Evolutionary conservation across 805 yeast genomes (phyloP).

Genomic region (Starmerella tilneyi): DNA sequence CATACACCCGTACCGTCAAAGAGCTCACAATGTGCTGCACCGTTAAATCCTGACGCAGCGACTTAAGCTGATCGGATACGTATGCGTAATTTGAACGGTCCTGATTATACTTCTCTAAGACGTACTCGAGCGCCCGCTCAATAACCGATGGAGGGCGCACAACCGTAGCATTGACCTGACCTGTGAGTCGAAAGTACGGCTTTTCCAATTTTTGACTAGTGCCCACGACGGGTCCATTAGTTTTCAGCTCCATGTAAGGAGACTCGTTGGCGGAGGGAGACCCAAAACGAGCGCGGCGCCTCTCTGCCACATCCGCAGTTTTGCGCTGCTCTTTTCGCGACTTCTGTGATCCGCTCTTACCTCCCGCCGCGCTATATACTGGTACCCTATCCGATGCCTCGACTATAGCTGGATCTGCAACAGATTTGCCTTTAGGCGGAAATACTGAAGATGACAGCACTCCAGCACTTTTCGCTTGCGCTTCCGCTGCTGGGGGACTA

Average conservation of each 20-base stretch:
- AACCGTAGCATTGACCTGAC: conserved; percentile 75
- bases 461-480: no score
- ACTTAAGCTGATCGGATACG: conserved; percentile 79
- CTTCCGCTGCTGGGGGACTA: no score
- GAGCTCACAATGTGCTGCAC: conserved; percentile 77
- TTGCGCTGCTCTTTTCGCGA: neutral
- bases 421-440: no score
- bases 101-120: conserved; percentile 45
- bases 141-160: conserved; percentile 68
- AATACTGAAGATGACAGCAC: no score
- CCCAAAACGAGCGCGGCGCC: conserved; percentile 1
- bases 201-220: conserved; percentile 59
- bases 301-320: neutral
- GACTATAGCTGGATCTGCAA: no score
- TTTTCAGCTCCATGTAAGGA: conserved; percentile 15
- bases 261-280: neutral
- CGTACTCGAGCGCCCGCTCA: conserved; percentile 44
- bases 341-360: neutral
- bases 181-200: conserved; percentile 70
- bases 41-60: conserved; percentile 84
- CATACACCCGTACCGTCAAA: conserved; percentile 71
- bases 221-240: conserved; percentile 43
- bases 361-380: no score
- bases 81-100: conserved; percentile 53
- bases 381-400: no score